phyloP scores from a whole-genome alignment of 805 yeast genomes.

The Nakazawaea peltata region DNA sequence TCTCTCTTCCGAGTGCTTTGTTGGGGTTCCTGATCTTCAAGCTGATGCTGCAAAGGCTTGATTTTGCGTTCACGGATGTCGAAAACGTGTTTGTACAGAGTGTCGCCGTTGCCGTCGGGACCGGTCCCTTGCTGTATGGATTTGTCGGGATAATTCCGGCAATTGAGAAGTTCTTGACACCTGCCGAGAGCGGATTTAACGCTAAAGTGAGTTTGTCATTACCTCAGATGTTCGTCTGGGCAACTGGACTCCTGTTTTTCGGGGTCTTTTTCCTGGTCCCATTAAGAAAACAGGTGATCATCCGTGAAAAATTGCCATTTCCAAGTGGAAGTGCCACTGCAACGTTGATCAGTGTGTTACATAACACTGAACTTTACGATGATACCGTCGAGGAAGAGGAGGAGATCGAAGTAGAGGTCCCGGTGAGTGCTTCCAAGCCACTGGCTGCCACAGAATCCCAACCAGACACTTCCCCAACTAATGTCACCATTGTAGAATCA shows the following conservation, averaged over 20 bases:
- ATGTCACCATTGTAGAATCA: slow-evolving; percentile 24
- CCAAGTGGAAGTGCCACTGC: slow-evolving; percentile 98
- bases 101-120: slow-evolving; percentile 93
- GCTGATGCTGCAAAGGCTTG: slow-evolving; percentile 29
- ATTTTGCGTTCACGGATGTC: slow-evolving; percentile 65
- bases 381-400: slow-evolving; percentile 16
- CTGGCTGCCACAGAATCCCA: neutral
- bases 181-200: slow-evolving; percentile 66
- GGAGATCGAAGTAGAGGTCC: slow-evolving; percentile 1
- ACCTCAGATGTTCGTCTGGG: slow-evolving; percentile 68
- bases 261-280: slow-evolving; percentile 96
- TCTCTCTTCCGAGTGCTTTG: slow-evolving; percentile 91
- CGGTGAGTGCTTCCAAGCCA: neutral
- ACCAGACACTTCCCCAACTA: slow-evolving; percentile 11
- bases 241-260: slow-evolving; percentile 79
- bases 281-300: slow-evolving; percentile 74
- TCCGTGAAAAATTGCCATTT: slow-evolving; percentile 81
- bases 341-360: slow-evolving; percentile 80
- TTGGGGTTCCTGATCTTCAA: slow-evolving; percentile 81
- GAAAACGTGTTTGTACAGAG: slow-evolving; percentile 91
- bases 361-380: slow-evolving; percentile 49
- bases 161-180: slow-evolving; percentile 75
- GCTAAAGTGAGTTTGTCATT: slow-evolving; percentile 28
- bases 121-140: slow-evolving; percentile 95
- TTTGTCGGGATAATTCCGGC: slow-evolving; percentile 96